Percentiles rank a stretch among this genome's conserved stretches.
Evolutionary conservation across 1,284 basidiomycete species (phyloP).

Genomic region (Mixia osmundae): DNA sequence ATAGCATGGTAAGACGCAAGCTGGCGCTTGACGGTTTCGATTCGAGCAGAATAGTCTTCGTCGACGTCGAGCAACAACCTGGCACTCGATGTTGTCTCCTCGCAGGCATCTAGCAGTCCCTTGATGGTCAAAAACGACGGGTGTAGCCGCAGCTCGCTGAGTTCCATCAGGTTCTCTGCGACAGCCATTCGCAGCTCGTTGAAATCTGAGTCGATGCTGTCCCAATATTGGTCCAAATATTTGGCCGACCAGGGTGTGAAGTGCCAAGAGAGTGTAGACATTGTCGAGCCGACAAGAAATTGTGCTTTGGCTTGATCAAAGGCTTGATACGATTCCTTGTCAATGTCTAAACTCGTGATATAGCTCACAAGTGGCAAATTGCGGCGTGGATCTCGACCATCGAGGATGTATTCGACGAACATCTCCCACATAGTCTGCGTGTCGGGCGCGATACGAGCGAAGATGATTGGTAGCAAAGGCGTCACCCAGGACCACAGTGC

Average conservation of each 20-base stretch:
- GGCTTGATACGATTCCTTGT: constrained; percentile 16
- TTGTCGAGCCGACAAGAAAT: constrained; percentile 26
- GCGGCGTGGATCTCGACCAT: constrained; percentile 47
- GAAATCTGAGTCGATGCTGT: constrained; percentile 29
- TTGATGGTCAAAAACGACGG: constrained; percentile 46
- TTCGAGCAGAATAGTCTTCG: constrained; percentile 26
- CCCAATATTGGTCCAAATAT: constrained; percentile 46
- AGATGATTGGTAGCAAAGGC: constrained; percentile 45
- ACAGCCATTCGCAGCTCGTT: constrained; percentile 23
- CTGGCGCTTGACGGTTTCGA: constrained; percentile 25
- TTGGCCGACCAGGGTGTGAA: constrained; percentile 42
- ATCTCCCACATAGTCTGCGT: constrained; percentile 25
- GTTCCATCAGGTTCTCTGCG: constrained; percentile 22
- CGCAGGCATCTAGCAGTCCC: constrained; percentile 39
- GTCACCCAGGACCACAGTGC: constrained; percentile 60
- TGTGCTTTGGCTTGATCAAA: constrained; percentile 18
- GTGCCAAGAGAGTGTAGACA: constrained; percentile 37
- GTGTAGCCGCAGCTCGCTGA: constrained; percentile 27
- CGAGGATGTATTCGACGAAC: constrained; percentile 20
- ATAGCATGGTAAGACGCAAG: constrained; percentile 19
- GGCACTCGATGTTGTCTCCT: constrained; percentile 33
- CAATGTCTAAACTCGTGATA: constrained; percentile 26
- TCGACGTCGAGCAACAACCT: constrained; percentile 45
- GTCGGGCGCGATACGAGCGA: constrained; percentile 26
- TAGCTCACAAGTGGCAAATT: constrained; percentile 53